Evolutionary conservation across 139 green algal species (phyloP), one percentile per base, ranked within the genome.

Genomic region (Micromonas pusilla): DNA sequence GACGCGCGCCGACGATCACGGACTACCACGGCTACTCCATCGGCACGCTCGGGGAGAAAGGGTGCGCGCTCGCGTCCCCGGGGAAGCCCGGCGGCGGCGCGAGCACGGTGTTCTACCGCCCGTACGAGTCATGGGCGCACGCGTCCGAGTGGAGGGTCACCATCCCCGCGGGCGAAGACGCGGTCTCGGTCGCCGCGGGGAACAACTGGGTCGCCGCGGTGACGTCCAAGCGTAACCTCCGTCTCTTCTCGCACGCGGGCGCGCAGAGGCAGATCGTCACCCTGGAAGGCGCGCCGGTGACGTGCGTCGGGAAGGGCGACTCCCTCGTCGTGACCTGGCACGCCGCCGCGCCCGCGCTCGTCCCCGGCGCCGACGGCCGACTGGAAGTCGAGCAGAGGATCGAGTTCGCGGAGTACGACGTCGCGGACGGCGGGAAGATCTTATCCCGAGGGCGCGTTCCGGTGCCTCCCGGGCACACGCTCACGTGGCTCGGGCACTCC

Each of bases 1-100:
- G 78, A 28, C 82, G 91, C n/a, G 80, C 96, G 33, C 93, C 93
- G 0, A 80, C 87, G 21, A 71, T 97, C 25, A 93, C 81, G 21
- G 93, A 97, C 83, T 93, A 90, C 72, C 94, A 86, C 60, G 88
- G 88, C 20, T 94, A 96, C 83, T 86, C 76, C 0, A 63, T 92
- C 66, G 93, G 83, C 0, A 78, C 84, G 0, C 82, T 97, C n/a
- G 82, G 88, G 1, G 77, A 83, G 64, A 83, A 85, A 36, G 93
- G 93, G 3, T 86, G 84, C 9, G 45, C 89, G 19, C 91, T 93
- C 72, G 87, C 86, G 53, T 83, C 70, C 70, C 79, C 65, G 0
- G 57, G 80, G 32, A 80, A 66, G 64, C 21, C 31, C 13, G 77
- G 86, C n/a, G 80, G 74, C 71, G 9, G 63, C 30, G 33, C 79